Conservation (phyloP, 345 rosid species). For the Bruguiera parviflora region DNA sequence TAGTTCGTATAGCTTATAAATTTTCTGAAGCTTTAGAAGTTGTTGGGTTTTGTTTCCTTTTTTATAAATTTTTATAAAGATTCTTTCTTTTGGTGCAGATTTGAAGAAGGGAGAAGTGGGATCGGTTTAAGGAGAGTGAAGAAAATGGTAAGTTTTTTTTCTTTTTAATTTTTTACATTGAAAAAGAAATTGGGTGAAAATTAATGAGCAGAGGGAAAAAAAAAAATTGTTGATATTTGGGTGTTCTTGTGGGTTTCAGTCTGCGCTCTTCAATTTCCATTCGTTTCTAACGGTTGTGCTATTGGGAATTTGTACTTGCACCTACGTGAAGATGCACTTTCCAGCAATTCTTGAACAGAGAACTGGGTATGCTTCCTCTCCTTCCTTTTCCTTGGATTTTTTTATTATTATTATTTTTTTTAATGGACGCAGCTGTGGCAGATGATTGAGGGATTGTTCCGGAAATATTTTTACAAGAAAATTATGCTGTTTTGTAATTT, state of each 20-base stretch:
- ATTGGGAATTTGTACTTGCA: conserved; percentile 88
- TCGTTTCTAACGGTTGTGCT: conserved; percentile 84
- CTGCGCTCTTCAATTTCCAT: conserved; percentile 94
- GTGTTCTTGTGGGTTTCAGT: conserved; percentile 35
- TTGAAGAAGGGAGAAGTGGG: conserved; percentile 14
- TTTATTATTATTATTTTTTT: too few species aligned
- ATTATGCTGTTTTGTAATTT: too few species aligned
- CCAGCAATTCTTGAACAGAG: conserved; percentile 90
- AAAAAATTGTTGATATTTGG: background rate
- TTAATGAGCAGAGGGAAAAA: background rate
- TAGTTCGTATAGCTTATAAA: background rate
- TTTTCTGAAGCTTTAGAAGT: background rate
- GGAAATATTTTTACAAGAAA: too few species aligned
- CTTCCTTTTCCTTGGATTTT: background rate
- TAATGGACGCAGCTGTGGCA: too few species aligned
- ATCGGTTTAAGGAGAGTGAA: conserved; percentile 4
- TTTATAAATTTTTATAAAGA: background rate
- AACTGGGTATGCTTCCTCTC: conserved; percentile 54
- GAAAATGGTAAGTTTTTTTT: conserved; percentile 18
- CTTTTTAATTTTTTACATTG: background rate
- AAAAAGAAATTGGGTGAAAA: background rate
- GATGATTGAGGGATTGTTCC: too few species aligned
- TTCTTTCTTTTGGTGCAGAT: conserved; percentile 7
- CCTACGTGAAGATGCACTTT: conserved; percentile 90
- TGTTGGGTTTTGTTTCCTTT: background rate